A percentile compares a stretch with the other conserved stretches of the same genome.
Conservation (phyloP, 1,284 basidiomycete species). For the Cystobasidium sp. region DNA sequence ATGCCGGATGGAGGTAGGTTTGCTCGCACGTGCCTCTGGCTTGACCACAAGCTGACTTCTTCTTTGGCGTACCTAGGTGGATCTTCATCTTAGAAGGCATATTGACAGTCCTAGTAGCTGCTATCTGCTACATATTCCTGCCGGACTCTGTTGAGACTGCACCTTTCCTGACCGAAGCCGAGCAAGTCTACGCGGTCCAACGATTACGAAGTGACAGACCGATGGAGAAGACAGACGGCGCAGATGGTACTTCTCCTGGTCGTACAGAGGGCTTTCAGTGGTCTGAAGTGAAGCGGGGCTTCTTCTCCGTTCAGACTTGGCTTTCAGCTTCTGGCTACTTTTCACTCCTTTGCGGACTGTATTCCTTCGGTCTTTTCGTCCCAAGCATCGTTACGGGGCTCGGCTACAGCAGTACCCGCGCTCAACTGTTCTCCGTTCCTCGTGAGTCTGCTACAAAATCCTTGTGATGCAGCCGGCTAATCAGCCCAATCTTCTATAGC, state of each 20-base stretch:
- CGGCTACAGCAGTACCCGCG: constrained; percentile 47
- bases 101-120: constrained; percentile 46
- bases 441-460: background rate
- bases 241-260: constrained; percentile 13
- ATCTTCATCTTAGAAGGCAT: constrained; percentile 48
- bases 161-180: constrained; percentile 43
- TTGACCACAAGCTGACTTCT: background rate
- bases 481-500: constrained; percentile 4
- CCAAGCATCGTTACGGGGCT: constrained; percentile 50
- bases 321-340: constrained; percentile 52
- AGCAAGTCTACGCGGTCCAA: constrained; percentile 40
- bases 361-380: constrained; percentile 50
- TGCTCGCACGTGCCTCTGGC: too few species aligned
- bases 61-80: background rate
- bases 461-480: background rate
- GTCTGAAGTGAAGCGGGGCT: constrained; percentile 43
- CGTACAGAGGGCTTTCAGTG: constrained; percentile 41
- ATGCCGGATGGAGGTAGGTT: constrained; percentile 28
- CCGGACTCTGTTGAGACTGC: constrained; percentile 46
- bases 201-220: constrained; percentile 48
- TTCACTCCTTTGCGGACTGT: constrained; percentile 49
- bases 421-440: constrained; percentile 51
- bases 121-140: constrained; percentile 44
- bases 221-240: constrained; percentile 32
- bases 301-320: constrained; percentile 46